Conservation (phyloP, 306 rosid genomes). For the Lithocarpus polystachyus region DNA sequence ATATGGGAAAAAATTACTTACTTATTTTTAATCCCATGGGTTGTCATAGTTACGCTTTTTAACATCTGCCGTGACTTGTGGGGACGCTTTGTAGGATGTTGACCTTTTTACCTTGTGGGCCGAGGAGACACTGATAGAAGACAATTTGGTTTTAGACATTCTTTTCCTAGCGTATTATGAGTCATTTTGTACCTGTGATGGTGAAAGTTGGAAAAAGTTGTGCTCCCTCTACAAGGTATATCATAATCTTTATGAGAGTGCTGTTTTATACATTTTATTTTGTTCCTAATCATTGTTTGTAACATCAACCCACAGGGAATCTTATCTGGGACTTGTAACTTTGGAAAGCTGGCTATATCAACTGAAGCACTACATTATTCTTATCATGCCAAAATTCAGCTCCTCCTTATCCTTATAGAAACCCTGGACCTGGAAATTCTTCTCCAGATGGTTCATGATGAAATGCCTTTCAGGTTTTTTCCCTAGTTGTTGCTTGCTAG, state of each 20-base stretch:
- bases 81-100: constrained; percentile 63
- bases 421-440: constrained; percentile 80
- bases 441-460: constrained; percentile 96
- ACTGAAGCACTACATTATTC: constrained; percentile 58
- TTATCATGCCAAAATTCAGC: constrained; percentile 68
- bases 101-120: constrained; percentile 92
- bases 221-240: constrained; percentile 72
- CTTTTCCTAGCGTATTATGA: constrained; percentile 82
- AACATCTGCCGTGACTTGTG: constrained; percentile 11
- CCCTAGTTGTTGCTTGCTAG: constrained; percentile 11
- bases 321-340: constrained; percentile 69
- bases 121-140: constrained; percentile 93
- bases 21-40: neutral
- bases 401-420: constrained; percentile 79
- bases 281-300: constrained; percentile 21
- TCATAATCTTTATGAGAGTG: constrained; percentile 11
- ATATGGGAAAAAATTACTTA: constrained; percentile 7
- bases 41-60: neutral
- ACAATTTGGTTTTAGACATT: constrained; percentile 80
- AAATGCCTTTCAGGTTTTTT: constrained; percentile 72
- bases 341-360: constrained; percentile 68
- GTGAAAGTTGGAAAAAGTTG: constrained; percentile 68
- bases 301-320: constrained; percentile 57
- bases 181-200: constrained; percentile 67
- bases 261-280: constrained; percentile 16